Evolutionary conservation across 2,329 filamentous ascomycete species (phyloP), one percentile per base, ranked within the genome.

Genomic region (Phaeosphaeria sp.): DNA sequence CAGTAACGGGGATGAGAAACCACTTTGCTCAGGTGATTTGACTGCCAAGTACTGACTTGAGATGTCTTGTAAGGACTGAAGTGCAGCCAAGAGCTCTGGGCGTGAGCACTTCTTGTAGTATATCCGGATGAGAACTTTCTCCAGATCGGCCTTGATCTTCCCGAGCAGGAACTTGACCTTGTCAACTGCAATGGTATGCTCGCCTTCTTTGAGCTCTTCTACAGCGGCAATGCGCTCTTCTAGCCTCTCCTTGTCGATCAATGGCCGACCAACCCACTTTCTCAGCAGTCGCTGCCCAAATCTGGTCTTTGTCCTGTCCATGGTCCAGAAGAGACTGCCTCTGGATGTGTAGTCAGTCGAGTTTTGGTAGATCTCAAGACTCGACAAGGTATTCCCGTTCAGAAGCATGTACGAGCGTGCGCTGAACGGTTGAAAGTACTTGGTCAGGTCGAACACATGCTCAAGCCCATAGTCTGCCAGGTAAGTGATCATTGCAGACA

Each of bases 71-170:
- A 99, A 82, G 0, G 91, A 91, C 75, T 98, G 93, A 1, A 99
- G 82, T 4, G 96, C 89, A 0, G 86, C 87, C 2, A 98, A 83
- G 3, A 99, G 86, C 76, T 99, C 95, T 0, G 93, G 90, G 0
- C 95, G 88, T 0, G 91, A 91, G 76, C 93, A 98, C 79, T 96
- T 97, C 49, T 93, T 93, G 77, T 99, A 99, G 81, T 98, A 99
- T 57, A 99, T 96, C 45, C 95, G 87, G 69, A 98, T 93, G 46
- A 99, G 82, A 60, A 91, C 95, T 66, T 95, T 93, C 78, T 99
- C 95, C 6, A 99, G 86, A 72, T 99, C 95, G 6, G 86, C 88
- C 72, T 85, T 92, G 60, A 90, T 89, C 57, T 84, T 89, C 24
- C 83, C 81, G 1, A 99, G 83, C 9, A 98, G 80, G 20, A 81